phyloP scores from a whole-genome alignment of 176 grass and related monocot genomes.

The Avena insularis region DNA sequence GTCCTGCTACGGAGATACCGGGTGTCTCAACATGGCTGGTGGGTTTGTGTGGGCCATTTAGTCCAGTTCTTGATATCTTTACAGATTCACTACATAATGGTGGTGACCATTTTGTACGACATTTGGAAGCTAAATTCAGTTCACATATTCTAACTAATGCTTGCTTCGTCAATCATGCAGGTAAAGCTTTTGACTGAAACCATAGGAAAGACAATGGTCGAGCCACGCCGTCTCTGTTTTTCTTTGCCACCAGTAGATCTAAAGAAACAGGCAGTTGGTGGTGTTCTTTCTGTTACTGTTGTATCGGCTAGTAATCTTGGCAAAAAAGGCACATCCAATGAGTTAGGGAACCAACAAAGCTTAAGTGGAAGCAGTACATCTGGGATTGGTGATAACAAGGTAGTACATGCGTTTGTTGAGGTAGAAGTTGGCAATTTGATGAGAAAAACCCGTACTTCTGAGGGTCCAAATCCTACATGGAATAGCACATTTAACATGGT shows the following conservation, averaged over 20 bases:
- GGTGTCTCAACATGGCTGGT: constrained; percentile 98
- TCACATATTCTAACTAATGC: neutral
- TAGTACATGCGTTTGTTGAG: constrained; percentile 70
- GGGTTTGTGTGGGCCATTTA: constrained; percentile 46
- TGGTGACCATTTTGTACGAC: neutral
- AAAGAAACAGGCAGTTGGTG: constrained; percentile 74
- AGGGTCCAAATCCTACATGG: constrained; percentile 77
- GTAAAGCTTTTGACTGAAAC: constrained; percentile 94
- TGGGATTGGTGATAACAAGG: constrained; percentile 44
- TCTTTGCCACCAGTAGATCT: constrained; percentile 85
- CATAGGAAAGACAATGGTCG: constrained; percentile 84
- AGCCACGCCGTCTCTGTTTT: constrained; percentile 85
- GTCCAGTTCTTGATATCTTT: constrained; percentile 18
- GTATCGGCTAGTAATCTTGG: constrained; percentile 77
- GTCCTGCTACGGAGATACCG: constrained; percentile 87
- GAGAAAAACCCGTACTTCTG: constrained; percentile 75
- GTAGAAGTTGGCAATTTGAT: constrained; percentile 86
- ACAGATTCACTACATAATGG: constrained; percentile 19
- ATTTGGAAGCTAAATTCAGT: constrained; percentile 23
- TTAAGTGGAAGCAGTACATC: constrained; percentile 37
- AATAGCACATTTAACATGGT: constrained; percentile 86
- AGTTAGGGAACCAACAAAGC: constrained; percentile 46
- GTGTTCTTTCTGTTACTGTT: constrained; percentile 84
- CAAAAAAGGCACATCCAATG: constrained; percentile 47
- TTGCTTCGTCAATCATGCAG: constrained; percentile 53